Base-by-base conservation (phyloP, 768 basidiomycete species). In the Boletus reticulatus region DNA sequence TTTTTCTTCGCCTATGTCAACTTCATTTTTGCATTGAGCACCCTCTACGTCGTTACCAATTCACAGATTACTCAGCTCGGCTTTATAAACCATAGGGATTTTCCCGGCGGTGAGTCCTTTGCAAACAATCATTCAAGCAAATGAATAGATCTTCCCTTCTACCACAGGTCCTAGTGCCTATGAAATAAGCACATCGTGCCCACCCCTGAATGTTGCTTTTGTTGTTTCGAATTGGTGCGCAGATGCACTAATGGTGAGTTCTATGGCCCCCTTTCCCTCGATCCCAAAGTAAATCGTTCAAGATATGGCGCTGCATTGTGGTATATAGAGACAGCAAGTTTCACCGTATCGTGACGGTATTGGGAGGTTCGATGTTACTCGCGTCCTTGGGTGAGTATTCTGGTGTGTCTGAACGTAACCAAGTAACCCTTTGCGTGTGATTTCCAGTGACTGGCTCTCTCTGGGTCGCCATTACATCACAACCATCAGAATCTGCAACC, bases 271-370 rank as follows among this genome's bases (percentile, higher is more conserved):
- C 38, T 27, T n/a, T 34, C 31, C n/a, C n/a, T 37, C 29, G 2
- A 43, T 9, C 36, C 7, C 16, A 24, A 22, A 32, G 37, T 34
- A 10, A 67, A 42, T 11, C 10, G 22, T 24, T 0, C 39, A 52
- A 71, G 70, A 59, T 71, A 56, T 71, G 70, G 70, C 67, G 70
- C 8, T 72, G 69, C 43, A 53, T 67, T 14, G 65, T 71, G 42
- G 69, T 71, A 27, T 71, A 71, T 52, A 63, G 52, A 58, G 65
- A 71, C 42, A 66, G 67, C 56, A 61, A 10, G 34, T 57, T 63
- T 14, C 57, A 65, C 48, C 7, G 7, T 12, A 1, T 61, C 11
- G 61, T 71, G 27, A 31, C 60, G 9, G 46, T 1, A 12, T 55
- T 64, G 6, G 67, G 65, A 27, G 42, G 38, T 4, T 4, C 64